These are phyloP conservation scores for Aureobasidium mangrovei DNA, from an alignment of 2,329 filamentous ascomycete species.

Conservation along the genomic window DNA sequence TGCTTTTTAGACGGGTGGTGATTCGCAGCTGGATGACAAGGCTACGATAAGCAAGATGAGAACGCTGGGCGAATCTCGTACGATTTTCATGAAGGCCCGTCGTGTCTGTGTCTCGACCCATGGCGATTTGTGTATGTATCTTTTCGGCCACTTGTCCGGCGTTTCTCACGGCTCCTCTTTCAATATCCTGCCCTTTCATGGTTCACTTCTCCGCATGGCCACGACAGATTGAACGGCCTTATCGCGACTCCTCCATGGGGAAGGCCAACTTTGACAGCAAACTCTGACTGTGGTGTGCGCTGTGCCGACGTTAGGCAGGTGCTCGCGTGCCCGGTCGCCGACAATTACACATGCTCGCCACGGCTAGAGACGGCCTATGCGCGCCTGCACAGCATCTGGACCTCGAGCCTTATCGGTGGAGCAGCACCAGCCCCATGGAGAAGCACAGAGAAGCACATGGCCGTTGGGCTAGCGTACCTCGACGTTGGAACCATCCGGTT, in stretches of 20 bases:
- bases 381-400: slow-evolving; percentile 7
- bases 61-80: neutral
- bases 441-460: slow-evolving; percentile 3
- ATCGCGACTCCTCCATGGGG: slow-evolving; percentile 9
- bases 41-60: neutral
- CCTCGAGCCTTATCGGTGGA: neutral
- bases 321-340: neutral
- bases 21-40: neutral
- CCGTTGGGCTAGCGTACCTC: slow-evolving; percentile 1
- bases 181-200: neutral
- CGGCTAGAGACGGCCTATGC: slow-evolving; percentile 5
- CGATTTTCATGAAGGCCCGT: neutral
- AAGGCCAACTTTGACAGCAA: slow-evolving; percentile 1
- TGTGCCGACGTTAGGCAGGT: slow-evolving; percentile 4
- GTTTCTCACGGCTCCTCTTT: neutral
- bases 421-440: neutral
- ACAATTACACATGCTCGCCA: neutral
- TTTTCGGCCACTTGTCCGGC: neutral
- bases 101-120: neutral
- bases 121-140: neutral
- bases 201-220: neutral
- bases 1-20: neutral
- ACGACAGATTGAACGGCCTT: neutral
- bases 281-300: neutral
- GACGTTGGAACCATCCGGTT: neutral